Evolutionary conservation across 306 rosid species (phyloP), one percentile per base, ranked within the genome.

Genomic region (Herpetospermum pedunculosum): DNA sequence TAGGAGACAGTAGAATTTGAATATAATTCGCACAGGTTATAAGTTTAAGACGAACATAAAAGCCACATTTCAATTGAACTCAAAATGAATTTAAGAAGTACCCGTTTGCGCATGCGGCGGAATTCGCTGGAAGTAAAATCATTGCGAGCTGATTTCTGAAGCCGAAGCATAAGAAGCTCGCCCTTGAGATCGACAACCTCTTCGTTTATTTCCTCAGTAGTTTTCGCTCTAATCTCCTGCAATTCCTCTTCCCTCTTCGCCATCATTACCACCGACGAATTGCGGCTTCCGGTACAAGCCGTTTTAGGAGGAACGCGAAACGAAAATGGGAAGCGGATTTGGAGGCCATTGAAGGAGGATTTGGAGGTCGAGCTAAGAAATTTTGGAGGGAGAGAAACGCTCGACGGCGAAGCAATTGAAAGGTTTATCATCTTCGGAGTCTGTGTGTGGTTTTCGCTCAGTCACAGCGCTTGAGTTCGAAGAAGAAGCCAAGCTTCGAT

Each of bases 111-210:
- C 99, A 91, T 89, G 60, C 85, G 84, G 46, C 84, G 60, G 82
- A 94, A 94, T 23, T 94, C 96, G 67, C 96, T 94, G 80, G 97
- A 67, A 75, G 86, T 91, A 80, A 91, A 89, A 74, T 94, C 97
- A 49, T 88, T 88, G 11, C 96, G 87, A 29, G 86, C 90, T 0
- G 99, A 91, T 85, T 87, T 83, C 80, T 91, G 89, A 58, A 94
- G 92, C 11, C 90, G 87, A 77, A 91, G 99, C 99, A 94, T 88
- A 23, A 88, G 68, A 52, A 94, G 96, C 80, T 91, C 99, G 0
- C 99, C 99, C 81, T 94, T 82, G 49, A 94, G 99, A n/a, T 87
- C 92, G 19, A 88, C 55, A 21, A 94, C 92, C 79, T 91, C 96
- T 52, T 94, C 92, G 71, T 94, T 88, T 70, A 95, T 89, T 75